Conservation (phyloP, 129 eudicot genomes). For the Lactuca saligna region DNA sequence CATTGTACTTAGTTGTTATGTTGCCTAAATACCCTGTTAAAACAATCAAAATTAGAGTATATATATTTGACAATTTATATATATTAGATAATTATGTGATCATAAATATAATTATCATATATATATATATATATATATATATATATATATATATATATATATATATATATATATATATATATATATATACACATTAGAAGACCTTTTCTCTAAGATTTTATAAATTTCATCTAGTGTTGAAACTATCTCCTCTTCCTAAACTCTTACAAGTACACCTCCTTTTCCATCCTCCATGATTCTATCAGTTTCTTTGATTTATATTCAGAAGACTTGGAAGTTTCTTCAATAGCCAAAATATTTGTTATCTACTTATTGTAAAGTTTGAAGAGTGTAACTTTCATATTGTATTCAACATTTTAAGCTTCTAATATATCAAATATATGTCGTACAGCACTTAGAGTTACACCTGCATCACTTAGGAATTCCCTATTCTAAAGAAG, state of each 20-base stretch:
- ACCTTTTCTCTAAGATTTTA: not conserved
- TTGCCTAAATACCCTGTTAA: too few species aligned
- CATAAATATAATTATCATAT: too few species aligned
- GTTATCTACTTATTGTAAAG: slow-evolving; percentile 41
- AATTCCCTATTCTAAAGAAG: too few species aligned
- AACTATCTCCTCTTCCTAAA: slow-evolving; percentile 16
- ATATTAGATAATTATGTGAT: too few species aligned
- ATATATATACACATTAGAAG: not conserved
- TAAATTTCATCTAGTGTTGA: slow-evolving; percentile 1
- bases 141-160: too few species aligned
- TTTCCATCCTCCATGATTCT: slow-evolving; percentile 70
- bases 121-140: too few species aligned
- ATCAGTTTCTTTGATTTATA: slow-evolving; percentile 62
- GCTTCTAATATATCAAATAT: slow-evolving; percentile 71
- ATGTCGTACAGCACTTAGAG: slow-evolving; percentile 67
- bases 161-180: too few species aligned
- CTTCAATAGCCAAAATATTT: slow-evolving; percentile 58
- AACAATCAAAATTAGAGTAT: too few species aligned
- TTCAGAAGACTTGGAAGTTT: slow-evolving; percentile 45
- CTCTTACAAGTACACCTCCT: slow-evolving; percentile 21
- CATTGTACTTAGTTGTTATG: too few species aligned
- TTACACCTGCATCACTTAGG: slow-evolving; percentile 51
- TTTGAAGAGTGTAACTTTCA: slow-evolving; percentile 74
- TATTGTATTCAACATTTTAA: slow-evolving; percentile 77
- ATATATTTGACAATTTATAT: too few species aligned